Percentiles rank a stretch among this genome's conserved stretches.
Evolutionary conservation across 805 yeast genomes (phyloP).

Genomic region (Wickerhamomyces silvicola): DNA sequence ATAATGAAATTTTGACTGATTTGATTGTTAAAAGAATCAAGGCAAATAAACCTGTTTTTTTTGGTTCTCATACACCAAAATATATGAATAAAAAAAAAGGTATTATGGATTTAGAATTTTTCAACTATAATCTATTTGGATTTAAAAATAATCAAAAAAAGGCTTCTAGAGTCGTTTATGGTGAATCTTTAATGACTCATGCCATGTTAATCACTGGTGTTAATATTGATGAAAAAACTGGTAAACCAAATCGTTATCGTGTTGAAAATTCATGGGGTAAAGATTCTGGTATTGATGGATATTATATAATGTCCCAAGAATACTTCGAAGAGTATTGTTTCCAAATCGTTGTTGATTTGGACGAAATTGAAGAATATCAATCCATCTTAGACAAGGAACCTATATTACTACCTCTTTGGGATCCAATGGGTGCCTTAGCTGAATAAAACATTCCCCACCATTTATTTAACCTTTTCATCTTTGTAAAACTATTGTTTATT

Average conservation of each 20-base stretch:
- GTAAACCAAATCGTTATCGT: constrained; percentile 59
- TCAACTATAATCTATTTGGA: constrained; percentile 58
- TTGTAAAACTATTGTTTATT: no score
- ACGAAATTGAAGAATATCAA: constrained; percentile 31
- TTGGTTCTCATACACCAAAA: constrained; percentile 86
- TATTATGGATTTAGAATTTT: constrained; percentile 63
- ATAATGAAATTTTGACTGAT: constrained; percentile 48
- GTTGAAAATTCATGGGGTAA: constrained; percentile 80
- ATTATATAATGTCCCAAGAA: constrained; percentile 64
- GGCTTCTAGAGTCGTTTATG: constrained; percentile 62
- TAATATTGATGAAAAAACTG: constrained; percentile 51
- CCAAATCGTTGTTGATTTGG: constrained; percentile 58
- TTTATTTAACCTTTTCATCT: no score
- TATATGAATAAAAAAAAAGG: constrained; percentile 58
- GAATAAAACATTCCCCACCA: no score
- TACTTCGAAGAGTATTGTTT: constrained; percentile 71
- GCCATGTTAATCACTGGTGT: constrained; percentile 86
- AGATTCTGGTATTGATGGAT: constrained; percentile 60
- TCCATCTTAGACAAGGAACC: constrained; percentile 36
- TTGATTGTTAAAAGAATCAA: constrained; percentile 64
- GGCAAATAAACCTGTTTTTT: constrained; percentile 74
- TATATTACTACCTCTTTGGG: constrained; percentile 65
- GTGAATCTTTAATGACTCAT: constrained; percentile 78
- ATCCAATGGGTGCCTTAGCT: constrained; percentile 76
- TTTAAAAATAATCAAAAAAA: constrained; percentile 48